Evolutionary conservation across 192 early-diverging fungal species (phyloP), one percentile per base, ranked within the genome.

Genomic region (Haplosporangium gracile): DNA sequence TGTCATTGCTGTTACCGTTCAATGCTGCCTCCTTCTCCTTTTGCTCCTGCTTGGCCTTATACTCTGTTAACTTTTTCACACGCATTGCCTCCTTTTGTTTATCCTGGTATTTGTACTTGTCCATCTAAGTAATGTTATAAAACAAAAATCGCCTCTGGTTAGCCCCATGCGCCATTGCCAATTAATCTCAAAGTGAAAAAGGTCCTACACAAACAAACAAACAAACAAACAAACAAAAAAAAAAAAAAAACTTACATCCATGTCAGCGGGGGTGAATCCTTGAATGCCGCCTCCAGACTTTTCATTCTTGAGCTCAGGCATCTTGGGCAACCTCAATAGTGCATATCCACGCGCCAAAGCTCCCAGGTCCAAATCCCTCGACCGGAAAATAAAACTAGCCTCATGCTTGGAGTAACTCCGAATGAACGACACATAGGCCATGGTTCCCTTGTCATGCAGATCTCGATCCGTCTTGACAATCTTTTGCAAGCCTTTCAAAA

Each of bases 331-430:
- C 72, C 85, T 91, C 79, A 97, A 82, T 2, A 99, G 87, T 0
- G 93, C 98, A 89, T 95, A 99, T 2, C 94, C 93, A 70, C 90
- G 91, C 18, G 96, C 97, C n/a, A 96, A 89, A 39, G 91, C 89
- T 38, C 90, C 93, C 16, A 98, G 78, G 82, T 98, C 96, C 72
- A 99, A 85, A 78, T 97, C 93, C 75, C 96, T 97, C 42, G 94
- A 85, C 34, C 94, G 91, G 87, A 99, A 99, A 65, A 99, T 99
- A 87, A 94, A 98, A 34, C 87, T 92, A 8, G 97, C 97, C 80
- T 98, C 97, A 85, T 99, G 98, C 74, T 99, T 98, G 9, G 93
- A 93, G 82, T 99, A 99, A 32, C 96, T 92, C 68, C 98, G 94
- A 49, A 98, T 93, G 85, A 93, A 99, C 6, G 94, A 95, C 15